Percentiles rank a stretch among this genome's conserved stretches.
Evolutionary conservation across 2,329 filamentous ascomycete species (phyloP).

Genomic region (Penicillium sp.): DNA sequence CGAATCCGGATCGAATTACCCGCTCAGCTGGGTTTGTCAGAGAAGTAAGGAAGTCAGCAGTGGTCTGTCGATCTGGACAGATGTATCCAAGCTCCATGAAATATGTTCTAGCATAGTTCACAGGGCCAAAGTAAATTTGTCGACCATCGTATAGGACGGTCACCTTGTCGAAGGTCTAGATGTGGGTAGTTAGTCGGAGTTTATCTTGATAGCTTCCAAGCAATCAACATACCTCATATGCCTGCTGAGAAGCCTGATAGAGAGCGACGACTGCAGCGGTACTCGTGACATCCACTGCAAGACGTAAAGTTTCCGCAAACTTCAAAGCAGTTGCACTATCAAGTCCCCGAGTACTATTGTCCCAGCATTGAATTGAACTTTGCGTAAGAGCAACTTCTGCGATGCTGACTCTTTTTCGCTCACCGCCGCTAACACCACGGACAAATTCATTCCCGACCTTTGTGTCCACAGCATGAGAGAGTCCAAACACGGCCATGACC

Average conservation of each 20-base stretch:
- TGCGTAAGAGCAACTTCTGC: background rate
- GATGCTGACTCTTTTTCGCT: background rate
- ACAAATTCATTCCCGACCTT: background rate
- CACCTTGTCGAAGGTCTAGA: conserved; percentile 65
- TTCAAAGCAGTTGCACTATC: conserved; percentile 57
- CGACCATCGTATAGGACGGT: conserved; percentile 72
- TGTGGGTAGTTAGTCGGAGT: background rate
- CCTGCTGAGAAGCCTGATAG: conserved; percentile 52
- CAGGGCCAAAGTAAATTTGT: conserved; percentile 73
- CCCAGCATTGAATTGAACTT: conserved; percentile 35
- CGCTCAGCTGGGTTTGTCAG: conserved; percentile 67
- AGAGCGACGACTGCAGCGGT: conserved; percentile 50
- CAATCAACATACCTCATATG: conserved; percentile 26
- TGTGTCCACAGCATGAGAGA: background rate
- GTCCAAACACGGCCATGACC: background rate
- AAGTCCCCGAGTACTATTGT: conserved; percentile 51
- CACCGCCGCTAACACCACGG: background rate
- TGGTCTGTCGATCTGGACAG: conserved; percentile 67
- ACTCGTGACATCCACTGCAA: conserved; percentile 49
- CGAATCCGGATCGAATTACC: conserved; percentile 58
- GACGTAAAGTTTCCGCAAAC: conserved; percentile 54
- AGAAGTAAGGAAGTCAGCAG: conserved; percentile 69
- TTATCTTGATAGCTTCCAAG: no score
- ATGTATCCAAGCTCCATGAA: conserved; percentile 71
- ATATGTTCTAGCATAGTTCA: conserved; percentile 60